phyloP scores from a whole-genome alignment of 495 filamentous ascomycete genomes.

The Penicillium paradoxum region DNA sequence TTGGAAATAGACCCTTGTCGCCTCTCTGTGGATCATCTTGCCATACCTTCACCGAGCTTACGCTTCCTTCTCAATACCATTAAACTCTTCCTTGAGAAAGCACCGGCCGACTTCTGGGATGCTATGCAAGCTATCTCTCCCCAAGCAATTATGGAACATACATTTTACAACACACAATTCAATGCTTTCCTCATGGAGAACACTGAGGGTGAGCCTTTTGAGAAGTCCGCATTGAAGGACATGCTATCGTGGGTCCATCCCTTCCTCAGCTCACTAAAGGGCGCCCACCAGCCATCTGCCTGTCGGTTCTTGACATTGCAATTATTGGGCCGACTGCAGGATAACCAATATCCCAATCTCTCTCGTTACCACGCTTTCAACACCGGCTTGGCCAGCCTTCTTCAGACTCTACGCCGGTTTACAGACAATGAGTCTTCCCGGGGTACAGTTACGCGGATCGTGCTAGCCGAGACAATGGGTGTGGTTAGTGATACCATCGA shows the following conservation, averaged over 20 bases:
- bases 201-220: slow-evolving; percentile 49
- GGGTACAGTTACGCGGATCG: slow-evolving; percentile 48
- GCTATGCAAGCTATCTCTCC: slow-evolving; percentile 75
- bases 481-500: slow-evolving; percentile 46
- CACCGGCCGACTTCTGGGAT: slow-evolving; percentile 77
- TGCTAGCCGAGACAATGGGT: slow-evolving; percentile 49
- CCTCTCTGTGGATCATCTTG: slow-evolving; percentile 70
- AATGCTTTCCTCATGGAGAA: slow-evolving; percentile 53
- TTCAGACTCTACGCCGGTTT: slow-evolving; percentile 49
- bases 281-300: slow-evolving; percentile 62
- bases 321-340: slow-evolving; percentile 62
- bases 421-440: slow-evolving; percentile 45
- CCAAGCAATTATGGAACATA: slow-evolving; percentile 65
- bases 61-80: slow-evolving; percentile 60
- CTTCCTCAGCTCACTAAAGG: slow-evolving; percentile 70
- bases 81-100: slow-evolving; percentile 61
- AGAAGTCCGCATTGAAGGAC: slow-evolving; percentile 52
- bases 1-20: slow-evolving; percentile 76
- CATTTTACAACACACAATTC: slow-evolving; percentile 68
- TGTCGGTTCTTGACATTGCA: slow-evolving; percentile 66
- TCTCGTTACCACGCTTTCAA: slow-evolving; percentile 48
- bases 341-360: slow-evolving; percentile 37
- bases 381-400: slow-evolving; percentile 44
- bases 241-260: slow-evolving; percentile 67
- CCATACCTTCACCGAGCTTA: slow-evolving; percentile 54